Percentiles rank a stretch among this genome's conserved stretches.
phyloP scores from a whole-genome alignment of 345 rosid species.

The Linum usitatissimum region DNA sequence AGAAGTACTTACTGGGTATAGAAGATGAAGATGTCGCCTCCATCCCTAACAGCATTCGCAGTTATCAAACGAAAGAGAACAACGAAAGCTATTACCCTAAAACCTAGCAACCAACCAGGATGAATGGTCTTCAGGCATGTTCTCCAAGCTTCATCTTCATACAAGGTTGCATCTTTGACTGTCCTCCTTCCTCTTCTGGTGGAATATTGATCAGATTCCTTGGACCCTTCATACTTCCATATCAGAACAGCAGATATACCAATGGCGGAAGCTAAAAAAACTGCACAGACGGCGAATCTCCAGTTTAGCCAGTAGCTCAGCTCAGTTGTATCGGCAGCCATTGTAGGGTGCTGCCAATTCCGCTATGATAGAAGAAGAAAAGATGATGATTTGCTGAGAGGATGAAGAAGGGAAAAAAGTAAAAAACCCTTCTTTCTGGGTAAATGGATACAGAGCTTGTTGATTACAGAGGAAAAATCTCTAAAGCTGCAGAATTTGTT shows the following conservation, averaged over 20 bases:
- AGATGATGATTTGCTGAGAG: too few species aligned
- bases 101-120: slow-evolving; percentile 66
- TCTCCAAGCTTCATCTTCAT: slow-evolving; percentile 68
- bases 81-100: slow-evolving; percentile 42
- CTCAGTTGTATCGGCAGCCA: slow-evolving; percentile 58
- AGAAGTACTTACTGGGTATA: slow-evolving; percentile 80
- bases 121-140: slow-evolving; percentile 48
- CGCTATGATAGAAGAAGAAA: slow-evolving; percentile 21
- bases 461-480: too few species aligned
- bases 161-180: slow-evolving; percentile 28
- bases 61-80: slow-evolving; percentile 49
- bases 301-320: slow-evolving; percentile 83
- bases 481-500: too few species aligned
- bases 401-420: too few species aligned
- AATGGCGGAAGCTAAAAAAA: slow-evolving; percentile 33
- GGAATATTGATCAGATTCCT: slow-evolving; percentile 21
- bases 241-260: slow-evolving; percentile 43
- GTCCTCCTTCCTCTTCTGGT: slow-evolving; percentile 24
- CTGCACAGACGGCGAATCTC: slow-evolving; percentile 65
- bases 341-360: slow-evolving; percentile 37
- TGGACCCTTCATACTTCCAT: slow-evolving; percentile 60
- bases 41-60: slow-evolving; percentile 41
- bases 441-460: too few species aligned
- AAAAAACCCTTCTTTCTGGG: too few species aligned
- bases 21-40: slow-evolving; percentile 63